A percentile compares a stretch with the other conserved stretches of the same genome.
These are phyloP conservation scores for Globisporangium takayamanum DNA, from an alignment of 352 stramenopile genomes.

Conservation along the genomic window DNA sequence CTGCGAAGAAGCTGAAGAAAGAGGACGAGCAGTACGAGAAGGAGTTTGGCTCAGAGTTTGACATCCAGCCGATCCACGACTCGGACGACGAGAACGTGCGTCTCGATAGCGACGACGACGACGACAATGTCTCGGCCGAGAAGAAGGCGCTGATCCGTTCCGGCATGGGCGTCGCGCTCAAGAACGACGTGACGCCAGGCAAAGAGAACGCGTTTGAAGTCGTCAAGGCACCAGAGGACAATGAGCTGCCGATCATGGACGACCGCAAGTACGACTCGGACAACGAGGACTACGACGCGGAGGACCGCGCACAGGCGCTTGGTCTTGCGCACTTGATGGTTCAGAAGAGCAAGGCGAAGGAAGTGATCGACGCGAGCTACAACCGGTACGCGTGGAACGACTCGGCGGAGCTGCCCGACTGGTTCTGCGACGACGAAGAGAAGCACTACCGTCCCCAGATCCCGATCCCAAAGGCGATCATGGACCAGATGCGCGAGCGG, in stretches of 20 bases:
- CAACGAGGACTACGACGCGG: slow-evolving; percentile 96
- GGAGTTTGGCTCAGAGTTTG: slow-evolving; percentile 70
- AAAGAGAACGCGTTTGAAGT: slow-evolving; percentile 40
- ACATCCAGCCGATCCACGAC: slow-evolving; percentile 34
- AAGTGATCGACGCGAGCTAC: slow-evolving; percentile 98
- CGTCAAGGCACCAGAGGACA: slow-evolving; percentile 36
- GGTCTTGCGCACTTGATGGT: slow-evolving; percentile 98
- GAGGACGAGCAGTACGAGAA: slow-evolving; percentile 82
- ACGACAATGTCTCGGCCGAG: slow-evolving; percentile 52
- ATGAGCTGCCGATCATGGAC: slow-evolving; percentile 60
- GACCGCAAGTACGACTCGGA: slow-evolving; percentile 94
- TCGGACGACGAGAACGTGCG: slow-evolving; percentile 36
- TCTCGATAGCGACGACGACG: slow-evolving; percentile 35
- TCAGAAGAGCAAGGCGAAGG: slow-evolving; percentile 94
- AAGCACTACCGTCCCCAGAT: slow-evolving; percentile 98
- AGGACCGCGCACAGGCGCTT: slow-evolving; percentile 95
- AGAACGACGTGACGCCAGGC: slow-evolving; percentile 12
- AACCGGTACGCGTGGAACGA: slow-evolving; percentile 99
- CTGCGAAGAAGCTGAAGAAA: slow-evolving; percentile 70
- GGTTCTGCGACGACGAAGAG: slow-evolving; percentile 96
- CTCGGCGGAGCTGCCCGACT: slow-evolving; percentile 92
- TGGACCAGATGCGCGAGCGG: slow-evolving; percentile 97
- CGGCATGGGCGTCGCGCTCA: slow-evolving; percentile 70
- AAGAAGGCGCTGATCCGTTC: slow-evolving; percentile 83
- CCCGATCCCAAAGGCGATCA: slow-evolving; percentile 93